These are phyloP conservation scores for Penicillium malachiteum DNA, from an alignment of 495 filamentous ascomycete genomes.

Conservation along the genomic window DNA sequence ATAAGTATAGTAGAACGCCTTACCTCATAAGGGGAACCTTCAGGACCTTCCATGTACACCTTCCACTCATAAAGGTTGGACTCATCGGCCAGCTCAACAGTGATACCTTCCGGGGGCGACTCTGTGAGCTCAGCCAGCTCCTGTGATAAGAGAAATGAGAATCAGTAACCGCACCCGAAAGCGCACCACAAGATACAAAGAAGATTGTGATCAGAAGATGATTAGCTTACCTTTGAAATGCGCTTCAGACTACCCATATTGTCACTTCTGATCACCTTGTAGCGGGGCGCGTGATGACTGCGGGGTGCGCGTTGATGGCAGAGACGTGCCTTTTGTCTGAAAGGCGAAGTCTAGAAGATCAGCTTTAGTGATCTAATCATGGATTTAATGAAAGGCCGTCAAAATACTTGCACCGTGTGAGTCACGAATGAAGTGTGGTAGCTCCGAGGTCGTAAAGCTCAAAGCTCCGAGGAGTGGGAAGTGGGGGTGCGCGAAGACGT, in stretches of 20 bases:
- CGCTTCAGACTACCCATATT: constrained; percentile 57
- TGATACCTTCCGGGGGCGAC: constrained; percentile 64
- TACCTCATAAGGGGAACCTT: constrained; percentile 70
- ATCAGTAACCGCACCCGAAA: constrained; percentile 6
- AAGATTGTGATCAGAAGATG: background rate
- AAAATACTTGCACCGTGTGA: background rate
- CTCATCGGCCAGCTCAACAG: constrained; percentile 62
- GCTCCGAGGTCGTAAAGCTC: constrained; percentile 18
- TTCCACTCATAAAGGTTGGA: constrained; percentile 84
- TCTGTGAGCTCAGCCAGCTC: constrained; percentile 68
- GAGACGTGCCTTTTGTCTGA: constrained; percentile 5
- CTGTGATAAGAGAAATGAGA: constrained; percentile 36
- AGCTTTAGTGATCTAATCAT: too few species aligned
- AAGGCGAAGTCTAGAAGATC: too few species aligned
- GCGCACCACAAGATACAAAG: background rate
- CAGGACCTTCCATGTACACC: constrained; percentile 71
- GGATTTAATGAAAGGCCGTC: too few species aligned
- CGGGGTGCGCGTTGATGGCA: constrained; percentile 12
- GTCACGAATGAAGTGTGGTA: background rate
- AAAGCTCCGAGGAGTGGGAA: constrained; percentile 9
- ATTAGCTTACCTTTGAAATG: constrained; percentile 54
- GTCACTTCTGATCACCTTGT: constrained; percentile 6
- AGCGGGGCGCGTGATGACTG: constrained; percentile 17
- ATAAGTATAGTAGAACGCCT: background rate
- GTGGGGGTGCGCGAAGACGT: constrained; percentile 31